Evolutionary conservation across 345 rosid genomes (phyloP).

Genomic region (Brassica juncea): DNA sequence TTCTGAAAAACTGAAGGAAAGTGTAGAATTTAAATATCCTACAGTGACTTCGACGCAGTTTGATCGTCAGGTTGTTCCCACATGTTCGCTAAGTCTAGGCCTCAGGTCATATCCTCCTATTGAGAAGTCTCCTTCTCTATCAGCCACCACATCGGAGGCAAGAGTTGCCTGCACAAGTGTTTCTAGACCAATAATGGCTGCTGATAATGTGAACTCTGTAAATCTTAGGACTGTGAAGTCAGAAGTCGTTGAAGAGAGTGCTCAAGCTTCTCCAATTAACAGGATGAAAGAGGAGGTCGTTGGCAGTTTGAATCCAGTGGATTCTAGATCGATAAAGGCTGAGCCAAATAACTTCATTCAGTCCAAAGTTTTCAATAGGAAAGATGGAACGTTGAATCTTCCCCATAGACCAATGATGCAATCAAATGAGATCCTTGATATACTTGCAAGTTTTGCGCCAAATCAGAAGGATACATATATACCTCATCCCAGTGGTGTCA

Average conservation of each 20-base stretch:
- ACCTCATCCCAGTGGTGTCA: conserved; percentile 14
- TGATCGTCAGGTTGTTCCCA: conserved; percentile 27
- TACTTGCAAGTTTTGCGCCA: conserved; percentile 34
- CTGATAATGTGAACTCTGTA: conserved; percentile 34
- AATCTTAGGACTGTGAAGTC: conserved; percentile 51
- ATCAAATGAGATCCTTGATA: conserved; percentile 18
- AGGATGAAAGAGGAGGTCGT: conserved; percentile 52
- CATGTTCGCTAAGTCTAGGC: conserved; percentile 58
- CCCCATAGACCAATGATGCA: conserved; percentile 26
- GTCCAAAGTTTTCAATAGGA: conserved; percentile 31
- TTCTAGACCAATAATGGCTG: conserved; percentile 15
- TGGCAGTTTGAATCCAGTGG: conserved; percentile 35
- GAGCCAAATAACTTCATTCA: conserved; percentile 49
- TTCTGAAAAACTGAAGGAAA: conserved; percentile 34
- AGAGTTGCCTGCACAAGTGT: conserved; percentile 19
- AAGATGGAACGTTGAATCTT: conserved; percentile 37
- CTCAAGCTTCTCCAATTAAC: conserved; percentile 26
- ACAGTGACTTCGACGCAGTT: conserved; percentile 25
- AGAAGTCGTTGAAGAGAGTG: conserved; percentile 58
- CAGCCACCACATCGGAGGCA: conserved; percentile 31
- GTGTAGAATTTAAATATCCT: conserved; percentile 30
- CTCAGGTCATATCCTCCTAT: conserved; percentile 45
- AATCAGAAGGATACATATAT: conserved; percentile 29
- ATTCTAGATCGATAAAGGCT: conserved; percentile 47
- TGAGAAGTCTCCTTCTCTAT: conserved; percentile 37